These are phyloP conservation scores for Erucastrum elatum DNA, from an alignment of 345 rosid species.

Conservation along the genomic window DNA sequence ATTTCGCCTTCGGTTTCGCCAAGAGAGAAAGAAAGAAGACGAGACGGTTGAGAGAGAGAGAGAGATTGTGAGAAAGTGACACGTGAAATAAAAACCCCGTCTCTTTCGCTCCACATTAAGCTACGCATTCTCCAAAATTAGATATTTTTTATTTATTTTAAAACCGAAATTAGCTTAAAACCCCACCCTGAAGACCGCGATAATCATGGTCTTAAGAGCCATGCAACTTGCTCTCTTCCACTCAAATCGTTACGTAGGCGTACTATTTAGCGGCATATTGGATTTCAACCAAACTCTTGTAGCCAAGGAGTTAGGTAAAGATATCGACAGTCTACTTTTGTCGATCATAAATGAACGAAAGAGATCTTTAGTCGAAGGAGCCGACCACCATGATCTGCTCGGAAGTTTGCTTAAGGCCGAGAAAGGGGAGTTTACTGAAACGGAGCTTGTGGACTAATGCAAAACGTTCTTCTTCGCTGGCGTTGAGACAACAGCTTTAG, in stretches of 20 bases:
- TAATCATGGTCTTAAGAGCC: too few relatives aligned
- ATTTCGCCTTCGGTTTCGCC: too few relatives aligned
- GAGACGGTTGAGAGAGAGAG: too few relatives aligned
- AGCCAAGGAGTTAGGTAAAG: constrained; percentile 62
- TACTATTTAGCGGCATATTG: constrained; percentile 61
- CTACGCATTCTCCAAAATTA: too few relatives aligned
- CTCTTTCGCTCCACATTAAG: too few relatives aligned
- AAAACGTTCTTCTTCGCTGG: constrained; percentile 95
- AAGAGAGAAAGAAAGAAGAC: too few relatives aligned
- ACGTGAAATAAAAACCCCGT: too few relatives aligned
- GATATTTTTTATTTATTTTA: too few relatives aligned
- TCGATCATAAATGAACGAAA: constrained; percentile 56
- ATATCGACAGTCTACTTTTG: constrained; percentile 61
- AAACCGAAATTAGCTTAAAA: too few relatives aligned
- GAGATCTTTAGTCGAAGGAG: constrained; percentile 16
- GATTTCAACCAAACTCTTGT: constrained; percentile 50
- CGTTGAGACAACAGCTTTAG: constrained; percentile 83
- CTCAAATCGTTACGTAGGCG: constrained; percentile 75
- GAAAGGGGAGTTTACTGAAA: constrained; percentile 44
- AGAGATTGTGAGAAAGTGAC: too few relatives aligned
- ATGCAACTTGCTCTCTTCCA: constrained; percentile 71
- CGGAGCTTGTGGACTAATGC: constrained; percentile 81
- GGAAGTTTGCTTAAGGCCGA: constrained; percentile 59
- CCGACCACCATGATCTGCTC: constrained; percentile 49
- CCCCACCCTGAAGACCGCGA: too few relatives aligned